Percentiles rank a stretch among this genome's conserved stretches.
These are phyloP conservation scores for Populus deltoides DNA, from an alignment of 345 rosid species.

Conservation along the genomic window DNA sequence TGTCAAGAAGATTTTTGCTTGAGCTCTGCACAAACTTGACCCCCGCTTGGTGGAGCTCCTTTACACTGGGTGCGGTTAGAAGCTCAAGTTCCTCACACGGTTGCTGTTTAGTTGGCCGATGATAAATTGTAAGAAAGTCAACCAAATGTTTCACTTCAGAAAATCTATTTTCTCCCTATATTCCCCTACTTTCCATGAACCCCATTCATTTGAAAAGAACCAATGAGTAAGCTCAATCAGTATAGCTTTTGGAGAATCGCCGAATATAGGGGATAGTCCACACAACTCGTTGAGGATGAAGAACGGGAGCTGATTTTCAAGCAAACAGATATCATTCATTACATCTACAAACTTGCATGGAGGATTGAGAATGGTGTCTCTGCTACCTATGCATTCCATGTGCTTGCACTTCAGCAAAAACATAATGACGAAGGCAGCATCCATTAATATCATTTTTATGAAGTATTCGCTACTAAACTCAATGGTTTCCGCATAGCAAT, in stretches of 20 bases:
- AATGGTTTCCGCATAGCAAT: neutral
- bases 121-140: conserved; percentile 3
- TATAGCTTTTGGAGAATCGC: neutral
- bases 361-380: too few relatives aligned
- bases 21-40: neutral
- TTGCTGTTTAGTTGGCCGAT: neutral
- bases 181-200: neutral
- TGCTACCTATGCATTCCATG: too few relatives aligned
- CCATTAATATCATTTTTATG: conserved; percentile 3
- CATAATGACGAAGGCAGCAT: conserved; percentile 8
- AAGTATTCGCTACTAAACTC: neutral
- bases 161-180: too few relatives aligned
- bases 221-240: neutral
- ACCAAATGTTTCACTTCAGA: neutral
- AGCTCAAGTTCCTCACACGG: too few relatives aligned
- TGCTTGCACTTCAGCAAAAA: neutral
- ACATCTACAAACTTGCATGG: too few relatives aligned
- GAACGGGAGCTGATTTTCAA: too few relatives aligned
- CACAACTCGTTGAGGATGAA: neutral
- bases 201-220: too few relatives aligned
- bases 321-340: too few relatives aligned
- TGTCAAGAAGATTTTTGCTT: neutral
- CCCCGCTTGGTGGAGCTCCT: conserved; percentile 11
- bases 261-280: too few relatives aligned
- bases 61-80: too few relatives aligned